Base-by-base conservation (phyloP, 345 rosid species). In the Lepidium didymum region DNA sequence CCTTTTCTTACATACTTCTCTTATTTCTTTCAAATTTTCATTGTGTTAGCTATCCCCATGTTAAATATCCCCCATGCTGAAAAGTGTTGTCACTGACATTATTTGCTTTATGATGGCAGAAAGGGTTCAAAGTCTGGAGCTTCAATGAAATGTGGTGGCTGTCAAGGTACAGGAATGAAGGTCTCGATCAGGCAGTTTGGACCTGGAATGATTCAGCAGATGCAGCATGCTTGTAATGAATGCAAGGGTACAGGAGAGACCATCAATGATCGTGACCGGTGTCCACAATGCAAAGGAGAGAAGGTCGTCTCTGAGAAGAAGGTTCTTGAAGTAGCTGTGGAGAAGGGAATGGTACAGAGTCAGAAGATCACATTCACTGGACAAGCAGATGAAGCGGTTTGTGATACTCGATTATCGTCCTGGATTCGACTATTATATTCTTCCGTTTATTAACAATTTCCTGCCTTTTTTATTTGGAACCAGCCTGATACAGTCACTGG, bases 401-500 rank as follows among this genome's bases (percentile, higher is more conserved):
- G 89, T 67, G 37, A 56, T 40, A 42, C 63, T 60, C 6, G 0
- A 7, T 2, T 47, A 1, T 47, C 60, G 0, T 50, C 31, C 6
- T 3, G 23, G 42, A 15, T 66, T 59, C 37, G 43, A 65, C 46
- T 34, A 5, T 58, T 31, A 18, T 13, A 6, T 27, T 27, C 1
- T 16, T 43, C 50, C 37, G 19, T 35, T 23, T 18, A 49, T 37
- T 73, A 19, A 37, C 53, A 38, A 23, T 16, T 34, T 18, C 29
- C 51, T 45, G 3, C 46, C 8, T 33, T 64, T 40, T 67, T 64
- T 7, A n/a, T 61, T 25, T 82, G 73, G 29, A 51, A 73, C 7
- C 94, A 94, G 97, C 99, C 96, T 34, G 97, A 94, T 60, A 87
- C 96, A 0, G 16, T 81, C 34, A 84, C 97, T 3, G 99, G 99